A percentile compares a stretch with the other conserved stretches of the same genome.
phyloP scores from a whole-genome alignment of 2,329 filamentous ascomycete genomes.

The Allantophomopsis lycopodina region DNA sequence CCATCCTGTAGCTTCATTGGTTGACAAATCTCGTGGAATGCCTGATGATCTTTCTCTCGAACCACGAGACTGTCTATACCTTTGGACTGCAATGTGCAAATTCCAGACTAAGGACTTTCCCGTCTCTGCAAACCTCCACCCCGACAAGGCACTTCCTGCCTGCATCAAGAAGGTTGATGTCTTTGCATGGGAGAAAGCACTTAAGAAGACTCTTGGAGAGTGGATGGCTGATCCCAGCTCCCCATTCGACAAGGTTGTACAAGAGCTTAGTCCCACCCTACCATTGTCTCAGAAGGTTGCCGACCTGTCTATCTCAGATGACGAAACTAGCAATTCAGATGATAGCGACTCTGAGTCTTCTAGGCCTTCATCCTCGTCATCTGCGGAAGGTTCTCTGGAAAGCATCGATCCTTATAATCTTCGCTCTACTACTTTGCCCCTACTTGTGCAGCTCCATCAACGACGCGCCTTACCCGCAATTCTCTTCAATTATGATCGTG shows the following conservation, averaged over 20 bases:
- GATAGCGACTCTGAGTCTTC: not conserved
- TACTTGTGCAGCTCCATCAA: constrained; percentile 45
- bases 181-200: constrained; percentile 44
- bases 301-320: not conserved
- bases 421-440: constrained; percentile 33
- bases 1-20: constrained; percentile 51
- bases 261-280: constrained; percentile 24
- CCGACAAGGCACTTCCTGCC: constrained; percentile 30
- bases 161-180: constrained; percentile 53
- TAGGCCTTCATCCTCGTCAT: constrained; percentile 5
- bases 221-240: constrained; percentile 44
- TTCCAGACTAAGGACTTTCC: constrained; percentile 35
- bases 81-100: constrained; percentile 52
- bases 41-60: constrained; percentile 58
- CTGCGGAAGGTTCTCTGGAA: constrained; percentile 4
- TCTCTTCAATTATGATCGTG: constrained; percentile 64
- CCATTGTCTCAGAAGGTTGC: not conserved
- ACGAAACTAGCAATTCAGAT: constrained; percentile 1
- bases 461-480: constrained; percentile 59
- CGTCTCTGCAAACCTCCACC: constrained; percentile 34
- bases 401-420: constrained; percentile 18
- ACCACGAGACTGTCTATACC: constrained; percentile 51
- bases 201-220: constrained; percentile 41
- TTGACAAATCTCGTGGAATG: constrained; percentile 45
- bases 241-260: constrained; percentile 27